These are phyloP conservation scores for Phoma sp. DNA, from an alignment of 2,329 filamentous ascomycete genomes.

Conservation along the genomic window DNA sequence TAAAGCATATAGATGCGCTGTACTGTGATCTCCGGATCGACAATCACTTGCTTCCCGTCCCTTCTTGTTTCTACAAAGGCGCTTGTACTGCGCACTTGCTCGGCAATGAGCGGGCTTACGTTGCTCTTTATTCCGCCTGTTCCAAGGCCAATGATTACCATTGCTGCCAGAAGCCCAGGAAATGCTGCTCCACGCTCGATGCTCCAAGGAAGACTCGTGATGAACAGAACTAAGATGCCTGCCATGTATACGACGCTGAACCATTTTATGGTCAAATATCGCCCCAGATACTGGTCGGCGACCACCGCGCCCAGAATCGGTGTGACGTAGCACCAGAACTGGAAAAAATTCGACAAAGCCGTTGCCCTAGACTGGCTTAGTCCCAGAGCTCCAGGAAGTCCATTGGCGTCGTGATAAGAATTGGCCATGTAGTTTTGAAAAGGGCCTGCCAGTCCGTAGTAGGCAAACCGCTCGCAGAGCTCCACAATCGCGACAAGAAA, in stretches of 20 bases:
- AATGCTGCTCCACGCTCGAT: constrained; percentile 68
- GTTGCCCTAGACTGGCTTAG: constrained; percentile 54
- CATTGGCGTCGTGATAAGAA: constrained; percentile 48
- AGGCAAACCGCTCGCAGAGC: constrained; percentile 59
- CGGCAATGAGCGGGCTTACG: constrained; percentile 63
- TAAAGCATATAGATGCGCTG: constrained; percentile 67
- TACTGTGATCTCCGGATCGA: constrained; percentile 56
- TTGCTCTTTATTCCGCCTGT: constrained; percentile 86
- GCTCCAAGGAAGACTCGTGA: constrained; percentile 69
- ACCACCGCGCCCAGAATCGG: constrained; percentile 59
- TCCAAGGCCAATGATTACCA: constrained; percentile 75
- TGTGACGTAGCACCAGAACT: constrained; percentile 59
- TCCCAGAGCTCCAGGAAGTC: constrained; percentile 52
- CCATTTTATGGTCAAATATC: constrained; percentile 73
- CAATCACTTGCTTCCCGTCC: constrained; percentile 51
- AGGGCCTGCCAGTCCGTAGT: constrained; percentile 54
- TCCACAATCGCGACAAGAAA: constrained; percentile 59
- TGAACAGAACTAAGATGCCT: constrained; percentile 71
- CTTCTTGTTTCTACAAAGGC: constrained; percentile 51
- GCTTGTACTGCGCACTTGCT: constrained; percentile 55
- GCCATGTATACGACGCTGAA: constrained; percentile 69
- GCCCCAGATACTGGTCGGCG: constrained; percentile 74
- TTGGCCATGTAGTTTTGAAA: constrained; percentile 61
- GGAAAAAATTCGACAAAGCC: constrained; percentile 57
- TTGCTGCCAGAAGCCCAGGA: constrained; percentile 68